Evolutionary conservation across 306 rosid species (phyloP).

Genomic region (Rubus parviflorus): DNA sequence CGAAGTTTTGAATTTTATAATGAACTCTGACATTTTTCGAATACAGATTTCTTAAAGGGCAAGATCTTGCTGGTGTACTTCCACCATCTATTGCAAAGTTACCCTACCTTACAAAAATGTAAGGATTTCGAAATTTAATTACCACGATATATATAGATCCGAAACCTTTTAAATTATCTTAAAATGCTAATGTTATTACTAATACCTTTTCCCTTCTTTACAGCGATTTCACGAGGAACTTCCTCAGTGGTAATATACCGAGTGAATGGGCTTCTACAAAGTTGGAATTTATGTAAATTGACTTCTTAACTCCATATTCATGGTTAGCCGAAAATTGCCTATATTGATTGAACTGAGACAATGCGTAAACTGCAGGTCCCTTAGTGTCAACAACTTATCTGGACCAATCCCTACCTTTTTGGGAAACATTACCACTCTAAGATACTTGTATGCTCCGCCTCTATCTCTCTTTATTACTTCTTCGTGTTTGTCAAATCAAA

Average conservation of each 20-base stretch:
- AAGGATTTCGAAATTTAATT: neutral
- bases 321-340: neutral
- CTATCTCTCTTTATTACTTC: neutral
- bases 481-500: neutral
- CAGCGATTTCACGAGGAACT: conserved; percentile 21
- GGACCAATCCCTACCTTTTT: conserved; percentile 27
- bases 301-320: neutral
- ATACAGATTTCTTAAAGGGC: conserved; percentile 20
- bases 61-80: conserved; percentile 20
- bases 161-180: neutral
- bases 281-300: conserved; percentile 22
- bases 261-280: conserved; percentile 8
- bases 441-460: conserved; percentile 1
- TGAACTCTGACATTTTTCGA: neutral
- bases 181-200: neutral
- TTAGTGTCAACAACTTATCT: conserved; percentile 26
- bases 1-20: neutral
- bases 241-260: conserved; percentile 22
- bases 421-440: conserved; percentile 25
- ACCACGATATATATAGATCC: neutral
- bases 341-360: neutral
- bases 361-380: conserved; percentile 12
- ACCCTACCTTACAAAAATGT: conserved; percentile 13
- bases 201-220: neutral
- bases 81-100: conserved; percentile 15